These are phyloP conservation scores for Turritis glabra DNA, from an alignment of 345 rosid species.

Conservation along the genomic window DNA sequence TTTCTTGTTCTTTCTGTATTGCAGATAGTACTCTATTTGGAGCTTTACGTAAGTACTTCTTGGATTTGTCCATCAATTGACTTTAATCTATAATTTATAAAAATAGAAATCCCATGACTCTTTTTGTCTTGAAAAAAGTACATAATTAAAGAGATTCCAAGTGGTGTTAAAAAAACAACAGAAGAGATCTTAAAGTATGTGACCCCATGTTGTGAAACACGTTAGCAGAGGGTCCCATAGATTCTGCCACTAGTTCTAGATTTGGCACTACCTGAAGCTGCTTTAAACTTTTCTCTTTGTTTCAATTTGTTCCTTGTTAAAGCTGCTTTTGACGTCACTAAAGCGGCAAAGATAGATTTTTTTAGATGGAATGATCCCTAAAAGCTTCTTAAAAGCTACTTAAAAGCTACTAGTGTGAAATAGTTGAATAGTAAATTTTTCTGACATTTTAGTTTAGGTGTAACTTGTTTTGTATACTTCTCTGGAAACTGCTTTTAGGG, in stretches of 20 bases:
- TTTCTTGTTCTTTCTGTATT: constrained; percentile 22
- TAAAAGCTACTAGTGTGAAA: constrained; percentile 15
- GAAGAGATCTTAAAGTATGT: constrained; percentile 15
- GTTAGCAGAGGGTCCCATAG: constrained; percentile 29
- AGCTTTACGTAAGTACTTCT: constrained; percentile 82
- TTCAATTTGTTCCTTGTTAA: constrained; percentile 16
- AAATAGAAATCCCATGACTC: not conserved
- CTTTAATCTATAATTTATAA: not conserved
- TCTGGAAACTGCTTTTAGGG: constrained; percentile 9
- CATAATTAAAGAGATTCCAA: constrained; percentile 37
- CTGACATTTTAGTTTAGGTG: not conserved
- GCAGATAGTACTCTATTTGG: constrained; percentile 87
- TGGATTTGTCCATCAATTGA: constrained; percentile 10
- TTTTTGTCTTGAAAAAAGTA: constrained; percentile 19
- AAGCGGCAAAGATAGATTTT: not conserved
- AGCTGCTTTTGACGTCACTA: constrained; percentile 34
- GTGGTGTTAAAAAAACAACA: constrained; percentile 17
- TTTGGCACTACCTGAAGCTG: constrained; percentile 31
- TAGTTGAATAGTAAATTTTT: constrained; percentile 7
- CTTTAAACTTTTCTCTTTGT: constrained; percentile 15
- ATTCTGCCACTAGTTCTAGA: constrained; percentile 27
- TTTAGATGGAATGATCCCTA: not conserved
- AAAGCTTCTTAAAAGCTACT: constrained; percentile 25
- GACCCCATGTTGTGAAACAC: constrained; percentile 38
- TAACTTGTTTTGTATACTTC: constrained; percentile 1